Evolutionary conservation across 2,329 filamentous ascomycete species (phyloP), one percentile per base, ranked within the genome.

Genomic region (Coniella vitis): DNA sequence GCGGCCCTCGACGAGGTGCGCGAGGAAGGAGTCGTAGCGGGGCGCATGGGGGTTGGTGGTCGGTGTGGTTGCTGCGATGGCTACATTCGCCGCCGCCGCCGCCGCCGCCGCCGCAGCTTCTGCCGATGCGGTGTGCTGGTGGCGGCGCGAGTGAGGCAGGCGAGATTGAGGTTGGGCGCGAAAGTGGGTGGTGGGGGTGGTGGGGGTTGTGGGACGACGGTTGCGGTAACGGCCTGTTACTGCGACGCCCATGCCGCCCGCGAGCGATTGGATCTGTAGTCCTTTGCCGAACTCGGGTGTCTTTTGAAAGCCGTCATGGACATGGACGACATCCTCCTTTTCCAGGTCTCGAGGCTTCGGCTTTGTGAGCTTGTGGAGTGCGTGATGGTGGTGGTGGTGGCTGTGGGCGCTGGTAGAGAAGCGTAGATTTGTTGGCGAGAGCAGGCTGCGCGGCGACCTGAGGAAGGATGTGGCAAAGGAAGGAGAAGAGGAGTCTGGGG

Each of bases 241-340:
- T 4, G 44, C 44, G 13, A 46, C 29, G 5, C 44, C 44, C 10
- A 46, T 46, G 2, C 44, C 44, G 17, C 44, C 44, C 2, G 44
- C 44, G 19, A 46, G 22, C 16, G 35, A 38, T 4, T 38, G 44
- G 4, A 46, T 46, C 34, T 46, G 44, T 5, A 46, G 44, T 12
- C 44, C 44, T n/a, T 21, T 37, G 21, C 25, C 44, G 9, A 46
- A 22, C 17, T 46, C 44, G 7, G 38, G 44, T 10, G 21, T 25
- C 17, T 38, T 46, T 14, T 46, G 21, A 14, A 17, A 32, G 12
- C 16, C 35, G 21, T 46, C 44, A 21, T 19, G 34, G 35, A 46
- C 44, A 21, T 46, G n/a, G n/a, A n/a, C 21, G 22, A 38, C 32
- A 21, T 21, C n/a, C 21, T 38, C 36, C 2, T 38, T 10, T 4